Percentiles rank a stretch among this genome's conserved stretches.
phyloP scores from a whole-genome alignment of 164 flowering plant species.

The Liriodendron chinense region DNA sequence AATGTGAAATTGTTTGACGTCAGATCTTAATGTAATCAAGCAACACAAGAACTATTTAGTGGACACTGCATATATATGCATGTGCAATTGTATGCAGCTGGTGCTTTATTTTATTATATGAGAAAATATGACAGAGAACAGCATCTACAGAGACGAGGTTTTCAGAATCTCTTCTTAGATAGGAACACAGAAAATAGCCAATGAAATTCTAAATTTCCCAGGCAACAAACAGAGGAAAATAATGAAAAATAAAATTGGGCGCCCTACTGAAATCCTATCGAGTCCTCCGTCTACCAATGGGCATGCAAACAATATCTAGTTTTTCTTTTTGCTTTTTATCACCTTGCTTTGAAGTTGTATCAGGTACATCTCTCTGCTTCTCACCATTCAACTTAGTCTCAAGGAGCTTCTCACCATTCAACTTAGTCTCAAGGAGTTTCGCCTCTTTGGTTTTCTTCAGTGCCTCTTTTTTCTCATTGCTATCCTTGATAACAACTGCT shows the following conservation, averaged over 20 bases:
- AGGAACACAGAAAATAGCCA: too few species aligned
- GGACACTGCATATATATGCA: too few species aligned
- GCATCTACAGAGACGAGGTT: too few species aligned
- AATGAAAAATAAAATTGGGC: too few species aligned
- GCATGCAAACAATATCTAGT: background rate
- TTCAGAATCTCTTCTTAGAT: too few species aligned
- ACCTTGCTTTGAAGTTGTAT: constrained; percentile 21
- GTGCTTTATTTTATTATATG: too few species aligned
- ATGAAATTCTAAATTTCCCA: background rate
- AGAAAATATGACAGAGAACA: too few species aligned
- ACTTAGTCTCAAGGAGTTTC: constrained; percentile 22
- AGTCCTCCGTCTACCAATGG: background rate
- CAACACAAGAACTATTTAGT: too few species aligned
- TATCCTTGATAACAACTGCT: constrained; percentile 73
- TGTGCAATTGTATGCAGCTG: too few species aligned
- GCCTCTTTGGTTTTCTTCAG: constrained; percentile 32
- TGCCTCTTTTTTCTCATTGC: constrained; percentile 35
- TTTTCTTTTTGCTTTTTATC: background rate
- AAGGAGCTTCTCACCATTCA: constrained; percentile 12
- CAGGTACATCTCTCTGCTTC: constrained; percentile 14
- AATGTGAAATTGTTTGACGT: too few species aligned
- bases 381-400: constrained; percentile 15
- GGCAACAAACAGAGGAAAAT: background rate
- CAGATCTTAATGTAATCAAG: too few species aligned
- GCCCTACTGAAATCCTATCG: too few species aligned